A percentile compares a stretch with the other conserved stretches of the same genome.
These are phyloP conservation scores for Colletotrichum sp. DNA, from an alignment of 2,329 filamentous ascomycete genomes.

Conservation along the genomic window DNA sequence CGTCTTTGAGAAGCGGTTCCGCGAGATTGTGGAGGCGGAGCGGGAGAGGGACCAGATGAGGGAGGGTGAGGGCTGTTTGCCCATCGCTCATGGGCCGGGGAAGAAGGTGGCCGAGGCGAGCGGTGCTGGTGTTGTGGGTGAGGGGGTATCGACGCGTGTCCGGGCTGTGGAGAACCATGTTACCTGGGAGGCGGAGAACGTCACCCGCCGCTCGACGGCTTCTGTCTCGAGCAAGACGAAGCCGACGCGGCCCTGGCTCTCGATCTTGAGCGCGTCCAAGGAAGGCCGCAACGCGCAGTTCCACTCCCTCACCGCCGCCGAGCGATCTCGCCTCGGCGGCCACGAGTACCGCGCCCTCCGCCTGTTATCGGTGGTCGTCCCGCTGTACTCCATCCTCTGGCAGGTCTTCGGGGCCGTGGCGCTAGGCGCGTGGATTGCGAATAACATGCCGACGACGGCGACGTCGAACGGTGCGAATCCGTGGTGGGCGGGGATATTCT, in stretches of 20 bases:
- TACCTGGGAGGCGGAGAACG: background rate
- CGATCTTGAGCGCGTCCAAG: constrained; percentile 40
- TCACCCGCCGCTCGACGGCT: background rate
- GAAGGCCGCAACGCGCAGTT: constrained; percentile 61
- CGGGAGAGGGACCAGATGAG: constrained; percentile 31
- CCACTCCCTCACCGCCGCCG: constrained; percentile 54
- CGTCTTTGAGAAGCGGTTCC: constrained; percentile 67
- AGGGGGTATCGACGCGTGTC: background rate
- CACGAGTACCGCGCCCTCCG: constrained; percentile 68
- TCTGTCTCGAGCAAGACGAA: constrained; percentile 16
- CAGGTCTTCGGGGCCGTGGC: constrained; percentile 64
- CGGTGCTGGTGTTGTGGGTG: background rate
- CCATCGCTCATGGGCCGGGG: background rate
- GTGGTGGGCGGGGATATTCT: constrained; percentile 74
- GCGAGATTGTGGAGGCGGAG: constrained; percentile 52
- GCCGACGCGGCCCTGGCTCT: constrained; percentile 28
- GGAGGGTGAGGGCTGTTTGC: constrained; percentile 29
- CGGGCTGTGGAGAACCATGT: background rate
- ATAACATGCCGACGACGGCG: constrained; percentile 54
- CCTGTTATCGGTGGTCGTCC: constrained; percentile 63
- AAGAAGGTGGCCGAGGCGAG: background rate
- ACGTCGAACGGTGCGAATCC: constrained; percentile 63
- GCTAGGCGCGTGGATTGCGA: constrained; percentile 65
- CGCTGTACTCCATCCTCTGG: constrained; percentile 64
- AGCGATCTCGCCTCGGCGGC: constrained; percentile 64